Percentiles rank a stretch among this genome's conserved stretches.
Evolutionary conservation across 2,329 filamentous ascomycete species (phyloP).

Genomic region (Aplosporella prunicola): DNA sequence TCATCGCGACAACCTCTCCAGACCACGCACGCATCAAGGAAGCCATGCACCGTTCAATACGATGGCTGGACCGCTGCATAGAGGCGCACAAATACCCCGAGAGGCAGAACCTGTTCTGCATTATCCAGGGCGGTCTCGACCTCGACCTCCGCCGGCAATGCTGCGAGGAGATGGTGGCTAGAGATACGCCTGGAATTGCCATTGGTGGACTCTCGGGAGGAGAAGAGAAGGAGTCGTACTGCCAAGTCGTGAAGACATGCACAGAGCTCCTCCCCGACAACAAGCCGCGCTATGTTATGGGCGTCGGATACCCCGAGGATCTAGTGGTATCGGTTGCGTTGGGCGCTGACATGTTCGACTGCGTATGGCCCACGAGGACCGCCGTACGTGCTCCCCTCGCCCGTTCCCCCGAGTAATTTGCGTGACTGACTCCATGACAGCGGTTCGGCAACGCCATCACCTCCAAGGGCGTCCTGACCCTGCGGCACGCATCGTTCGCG

Average conservation of each 20-base stretch:
- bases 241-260: conserved; percentile 79
- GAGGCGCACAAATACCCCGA: conserved; percentile 75
- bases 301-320: conserved; percentile 91
- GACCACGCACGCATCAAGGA: conserved; percentile 81
- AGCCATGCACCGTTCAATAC: conserved; percentile 87
- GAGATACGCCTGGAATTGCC: conserved; percentile 90
- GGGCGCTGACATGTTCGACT: conserved; percentile 98
- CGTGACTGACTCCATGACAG: conserved; percentile 19
- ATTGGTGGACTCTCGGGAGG: conserved; percentile 92
- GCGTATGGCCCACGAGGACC: conserved; percentile 94
- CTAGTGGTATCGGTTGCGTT: conserved; percentile 86
- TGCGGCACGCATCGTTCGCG: conserved; percentile 66
- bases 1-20: conserved; percentile 90
- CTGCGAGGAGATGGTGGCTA: conserved; percentile 73
- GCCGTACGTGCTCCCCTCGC: conserved; percentile 46
- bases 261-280: conserved; percentile 74
- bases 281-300: conserved; percentile 99
- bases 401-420: background rate
- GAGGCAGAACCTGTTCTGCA: conserved; percentile 91
- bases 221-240: conserved; percentile 89
- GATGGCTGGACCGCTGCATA: conserved; percentile 95
- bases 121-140: conserved; percentile 93
- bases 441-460: conserved; percentile 94
- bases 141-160: conserved; percentile 77
- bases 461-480: conserved; percentile 67